phyloP scores from a whole-genome alignment of 2,329 filamentous ascomycete species.

The Colletotrichum viniferum region DNA sequence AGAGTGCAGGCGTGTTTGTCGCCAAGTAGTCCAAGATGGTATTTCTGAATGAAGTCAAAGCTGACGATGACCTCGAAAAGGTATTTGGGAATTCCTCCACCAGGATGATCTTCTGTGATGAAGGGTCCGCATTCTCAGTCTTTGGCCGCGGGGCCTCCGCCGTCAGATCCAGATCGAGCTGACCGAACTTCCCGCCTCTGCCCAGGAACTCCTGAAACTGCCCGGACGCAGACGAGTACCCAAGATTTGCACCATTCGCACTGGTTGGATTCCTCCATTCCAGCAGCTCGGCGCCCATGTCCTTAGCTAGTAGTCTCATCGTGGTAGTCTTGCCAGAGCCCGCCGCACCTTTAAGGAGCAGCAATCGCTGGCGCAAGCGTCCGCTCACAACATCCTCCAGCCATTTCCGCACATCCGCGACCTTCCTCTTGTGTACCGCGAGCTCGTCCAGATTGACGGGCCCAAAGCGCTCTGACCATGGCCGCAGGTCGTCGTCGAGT shows the following conservation, averaged over 20 bases:
- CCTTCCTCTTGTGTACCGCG: conserved; percentile 93
- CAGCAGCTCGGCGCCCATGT: conserved; percentile 77
- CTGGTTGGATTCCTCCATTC: conserved; percentile 90
- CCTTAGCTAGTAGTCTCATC: conserved; percentile 74
- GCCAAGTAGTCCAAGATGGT: conserved; percentile 78
- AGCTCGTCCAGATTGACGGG: conserved; percentile 80
- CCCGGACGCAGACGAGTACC: conserved; percentile 71
- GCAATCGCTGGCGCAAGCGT: conserved; percentile 69
- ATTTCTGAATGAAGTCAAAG: conserved; percentile 73
- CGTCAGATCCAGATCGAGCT: conserved; percentile 56
- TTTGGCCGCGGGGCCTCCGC: conserved; percentile 8
- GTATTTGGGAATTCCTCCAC: conserved; percentile 85
- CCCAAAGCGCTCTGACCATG: conserved; percentile 88
- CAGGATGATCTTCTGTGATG: conserved; percentile 64
- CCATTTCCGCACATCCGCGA: conserved; percentile 84
- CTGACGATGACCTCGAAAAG: conserved; percentile 67
- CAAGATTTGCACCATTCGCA: conserved; percentile 60
- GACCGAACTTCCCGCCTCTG: conserved; percentile 79
- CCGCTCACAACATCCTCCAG: conserved; percentile 75
- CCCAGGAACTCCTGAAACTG: conserved; percentile 94
- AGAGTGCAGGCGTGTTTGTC: conserved; percentile 63
- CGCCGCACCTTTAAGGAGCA: conserved; percentile 88
- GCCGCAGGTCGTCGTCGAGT: conserved; percentile 63
- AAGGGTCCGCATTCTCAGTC: conserved; percentile 21
- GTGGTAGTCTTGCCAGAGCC: conserved; percentile 95